Percentiles rank a stretch among this genome's conserved stretches.
Evolutionary conservation across 495 filamentous ascomycete species (phyloP).

Genomic region (Penicillium fimorum): DNA sequence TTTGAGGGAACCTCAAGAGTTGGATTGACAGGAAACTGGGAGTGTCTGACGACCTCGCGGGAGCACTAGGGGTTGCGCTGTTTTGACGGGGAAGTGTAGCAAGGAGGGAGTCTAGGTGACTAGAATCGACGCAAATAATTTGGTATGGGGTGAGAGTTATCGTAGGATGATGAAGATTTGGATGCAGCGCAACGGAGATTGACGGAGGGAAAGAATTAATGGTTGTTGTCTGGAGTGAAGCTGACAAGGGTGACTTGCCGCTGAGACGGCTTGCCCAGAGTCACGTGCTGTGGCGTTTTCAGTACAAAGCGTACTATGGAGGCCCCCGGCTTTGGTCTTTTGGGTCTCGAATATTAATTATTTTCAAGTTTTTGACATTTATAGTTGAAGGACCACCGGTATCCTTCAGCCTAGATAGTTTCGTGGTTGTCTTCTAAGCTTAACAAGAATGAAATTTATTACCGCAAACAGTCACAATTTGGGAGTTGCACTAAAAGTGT

Average conservation of each 20-base stretch:
- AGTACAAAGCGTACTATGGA: constrained; percentile 4
- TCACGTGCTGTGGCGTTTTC: constrained; percentile 31
- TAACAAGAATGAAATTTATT: constrained; percentile 10
- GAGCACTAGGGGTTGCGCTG: constrained; percentile 25
- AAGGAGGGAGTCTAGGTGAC: constrained; percentile 1
- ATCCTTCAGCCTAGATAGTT: background rate
- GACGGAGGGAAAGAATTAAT: constrained; percentile 21
- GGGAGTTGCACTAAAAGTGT: background rate
- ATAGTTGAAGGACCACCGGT: background rate
- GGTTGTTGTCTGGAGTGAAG: constrained; percentile 28
- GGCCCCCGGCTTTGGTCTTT: background rate
- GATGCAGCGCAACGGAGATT: constrained; percentile 12
- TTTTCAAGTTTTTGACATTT: background rate
- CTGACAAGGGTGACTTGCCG: constrained; percentile 41
- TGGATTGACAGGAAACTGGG: constrained; percentile 8
- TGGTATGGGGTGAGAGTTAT: constrained; percentile 2
- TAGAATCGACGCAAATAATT: background rate
- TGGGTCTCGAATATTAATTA: background rate
- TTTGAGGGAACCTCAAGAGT: constrained; percentile 18
- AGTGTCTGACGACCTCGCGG: constrained; percentile 14
- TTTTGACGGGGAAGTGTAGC: constrained; percentile 15
- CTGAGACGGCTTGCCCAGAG: constrained; percentile 23
- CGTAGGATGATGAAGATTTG: constrained; percentile 7
- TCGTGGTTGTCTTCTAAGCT: background rate
- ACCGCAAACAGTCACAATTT: constrained; percentile 14